Evolutionary conservation across 2,329 filamentous ascomycete genomes (phyloP).

Genomic region (Monosporascus sp.): DNA sequence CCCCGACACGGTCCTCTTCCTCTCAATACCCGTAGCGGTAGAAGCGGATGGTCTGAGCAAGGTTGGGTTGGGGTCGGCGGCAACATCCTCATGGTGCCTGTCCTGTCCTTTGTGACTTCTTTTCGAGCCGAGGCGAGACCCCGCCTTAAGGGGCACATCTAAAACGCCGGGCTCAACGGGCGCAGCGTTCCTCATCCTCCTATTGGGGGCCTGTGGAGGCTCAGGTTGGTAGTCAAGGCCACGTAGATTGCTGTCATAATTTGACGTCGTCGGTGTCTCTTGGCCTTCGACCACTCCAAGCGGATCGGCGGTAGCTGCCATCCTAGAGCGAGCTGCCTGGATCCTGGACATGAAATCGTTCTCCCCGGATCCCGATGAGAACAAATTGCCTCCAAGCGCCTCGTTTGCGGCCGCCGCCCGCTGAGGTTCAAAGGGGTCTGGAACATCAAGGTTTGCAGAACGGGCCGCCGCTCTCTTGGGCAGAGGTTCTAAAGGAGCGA

Average conservation of each 20-base stretch:
- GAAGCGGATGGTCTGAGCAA: conserved; percentile 33
- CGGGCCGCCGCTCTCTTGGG: conserved; percentile 37
- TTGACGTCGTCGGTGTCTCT: conserved; percentile 57
- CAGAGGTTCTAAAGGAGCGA: conserved; percentile 34
- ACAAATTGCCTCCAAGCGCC: conserved; percentile 33
- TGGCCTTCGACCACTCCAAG: conserved; percentile 44
- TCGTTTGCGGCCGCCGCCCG: conserved; percentile 36
- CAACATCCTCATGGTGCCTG: conserved; percentile 34
- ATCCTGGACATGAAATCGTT: conserved; percentile 55
- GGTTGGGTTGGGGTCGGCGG: conserved; percentile 35
- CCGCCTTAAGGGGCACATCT: conserved; percentile 61
- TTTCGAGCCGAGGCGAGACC: conserved; percentile 47
- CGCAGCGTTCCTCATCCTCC: conserved; percentile 51
- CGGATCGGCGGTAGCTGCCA: conserved; percentile 33
- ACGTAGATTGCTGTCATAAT: conserved; percentile 31
- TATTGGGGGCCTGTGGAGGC: conserved; percentile 45
- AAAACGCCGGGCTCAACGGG: conserved; percentile 43
- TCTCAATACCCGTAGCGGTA: conserved; percentile 48
- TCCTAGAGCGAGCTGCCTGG: conserved; percentile 44
- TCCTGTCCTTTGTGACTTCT: conserved; percentile 27
- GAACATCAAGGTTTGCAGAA: conserved; percentile 29
- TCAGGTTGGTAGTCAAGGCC: conserved; percentile 32
- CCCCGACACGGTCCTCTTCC: conserved; percentile 90
- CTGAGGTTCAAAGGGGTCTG: conserved; percentile 49
- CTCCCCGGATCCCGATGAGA: conserved; percentile 38